These are phyloP conservation scores for Posidonia oceanica DNA, from an alignment of 116 monocot genomes.

Conservation along the genomic window DNA sequence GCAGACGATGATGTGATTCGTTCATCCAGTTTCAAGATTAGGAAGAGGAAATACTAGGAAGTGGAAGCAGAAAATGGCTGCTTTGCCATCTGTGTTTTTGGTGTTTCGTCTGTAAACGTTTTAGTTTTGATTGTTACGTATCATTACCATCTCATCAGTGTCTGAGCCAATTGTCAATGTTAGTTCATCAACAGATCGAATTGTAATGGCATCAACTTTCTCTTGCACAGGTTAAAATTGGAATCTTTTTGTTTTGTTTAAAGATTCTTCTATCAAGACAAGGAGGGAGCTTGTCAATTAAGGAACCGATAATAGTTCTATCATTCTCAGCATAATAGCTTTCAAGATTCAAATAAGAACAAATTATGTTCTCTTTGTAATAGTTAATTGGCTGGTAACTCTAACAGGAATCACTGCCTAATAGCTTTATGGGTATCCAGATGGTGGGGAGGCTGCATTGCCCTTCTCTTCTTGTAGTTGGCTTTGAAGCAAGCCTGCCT, in stretches of 20 bases:
- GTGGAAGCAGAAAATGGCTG: background rate
- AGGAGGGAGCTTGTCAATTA: too few relatives aligned
- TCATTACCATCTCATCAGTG: background rate
- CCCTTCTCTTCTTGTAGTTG: slow-evolving; percentile 64
- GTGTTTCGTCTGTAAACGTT: background rate
- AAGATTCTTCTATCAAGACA: too few relatives aligned
- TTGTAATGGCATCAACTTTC: background rate
- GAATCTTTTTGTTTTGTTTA: too few relatives aligned
- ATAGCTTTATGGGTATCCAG: background rate
- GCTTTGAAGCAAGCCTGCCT: slow-evolving; percentile 82
- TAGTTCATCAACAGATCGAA: background rate
- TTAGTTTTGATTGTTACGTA: background rate
- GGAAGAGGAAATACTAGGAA: slow-evolving; percentile 56
- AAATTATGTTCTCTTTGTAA: too few relatives aligned
- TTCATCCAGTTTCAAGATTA: slow-evolving; percentile 68
- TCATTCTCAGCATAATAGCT: too few relatives aligned
- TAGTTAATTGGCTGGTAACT: too few relatives aligned
- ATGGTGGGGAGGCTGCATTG: slow-evolving; percentile 5
- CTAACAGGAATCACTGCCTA: background rate
- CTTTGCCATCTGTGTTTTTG: background rate
- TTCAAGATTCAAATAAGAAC: too few relatives aligned
- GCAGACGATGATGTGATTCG: slow-evolving; percentile 74
- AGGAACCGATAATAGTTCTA: too few relatives aligned
- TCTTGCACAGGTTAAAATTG: background rate
- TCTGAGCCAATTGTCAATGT: background rate